Percentiles rank a stretch among this genome's conserved stretches.
phyloP scores from a whole-genome alignment of 169 alveolate genomes.

The Plasmodium coatneyi region DNA sequence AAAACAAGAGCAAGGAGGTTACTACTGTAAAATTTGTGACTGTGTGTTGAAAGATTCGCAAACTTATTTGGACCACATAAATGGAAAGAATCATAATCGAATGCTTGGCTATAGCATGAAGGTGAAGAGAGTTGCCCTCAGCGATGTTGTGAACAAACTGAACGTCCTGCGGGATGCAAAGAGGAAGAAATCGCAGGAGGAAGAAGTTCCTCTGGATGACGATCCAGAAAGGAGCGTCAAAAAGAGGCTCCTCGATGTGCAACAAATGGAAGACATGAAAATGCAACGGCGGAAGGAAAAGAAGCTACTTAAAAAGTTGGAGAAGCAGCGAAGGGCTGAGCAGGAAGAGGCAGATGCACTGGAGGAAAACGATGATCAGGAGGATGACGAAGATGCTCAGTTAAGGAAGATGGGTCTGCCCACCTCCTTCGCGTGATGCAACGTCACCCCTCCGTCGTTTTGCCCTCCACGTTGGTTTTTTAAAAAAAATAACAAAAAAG shows the following conservation, averaged over 20 bases:
- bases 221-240: slow-evolving; percentile 48
- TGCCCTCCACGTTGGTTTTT: background rate
- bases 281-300: slow-evolving; percentile 62
- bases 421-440: background rate
- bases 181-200: slow-evolving; percentile 33
- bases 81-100: slow-evolving; percentile 93
- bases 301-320: slow-evolving; percentile 44
- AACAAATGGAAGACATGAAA: slow-evolving; percentile 30
- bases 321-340: slow-evolving; percentile 25
- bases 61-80: slow-evolving; percentile 93
- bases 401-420: slow-evolving; percentile 1
- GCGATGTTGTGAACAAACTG: slow-evolving; percentile 87
- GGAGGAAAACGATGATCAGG: background rate
- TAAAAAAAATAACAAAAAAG: background rate
- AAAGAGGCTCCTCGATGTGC: slow-evolving; percentile 15
- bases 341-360: background rate
- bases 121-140: slow-evolving; percentile 90
- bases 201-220: background rate
- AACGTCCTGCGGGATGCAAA: slow-evolving; percentile 77
- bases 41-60: slow-evolving; percentile 90
- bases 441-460: too few relatives aligned
- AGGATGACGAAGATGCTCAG: background rate
- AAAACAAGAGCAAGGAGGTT: slow-evolving; percentile 90
- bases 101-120: slow-evolving; percentile 94
- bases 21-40: slow-evolving; percentile 90